Base-by-base conservation (phyloP, 2,329 filamentous ascomycete genomes). In the Phialemoniopsis sp. region DNA sequence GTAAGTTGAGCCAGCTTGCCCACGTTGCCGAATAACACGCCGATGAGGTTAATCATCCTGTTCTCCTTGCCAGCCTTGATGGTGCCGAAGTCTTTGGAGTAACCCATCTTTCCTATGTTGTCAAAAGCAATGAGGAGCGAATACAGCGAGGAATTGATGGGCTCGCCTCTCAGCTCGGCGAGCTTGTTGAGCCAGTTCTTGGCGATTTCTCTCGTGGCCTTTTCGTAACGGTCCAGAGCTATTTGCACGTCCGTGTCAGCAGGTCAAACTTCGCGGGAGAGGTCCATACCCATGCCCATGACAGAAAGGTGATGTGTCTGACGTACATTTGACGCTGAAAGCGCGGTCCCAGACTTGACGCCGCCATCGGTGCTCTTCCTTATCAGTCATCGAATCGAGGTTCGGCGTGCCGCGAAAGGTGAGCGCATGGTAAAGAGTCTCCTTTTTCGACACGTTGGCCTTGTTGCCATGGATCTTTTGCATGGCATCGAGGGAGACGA, bases 41-140 rank as follows among this genome's bases (percentile, higher is more conserved):
- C 33, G 13, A 40, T 16, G n/a, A 40, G 34, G 18, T 40, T 12
- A 13, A 40, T 15, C 33, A 34, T 36, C 19, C 28, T 30, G 19
- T 17, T 16, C 7, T 17, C 28, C 16, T 36, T 4, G 13, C 38
- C 38, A 2, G 28, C 29, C 13, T 28, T 16, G 17, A 28, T 26
- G 3, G 33, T 21, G 29, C 34, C 34, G n/a, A 36, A 40, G 26
- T 40, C 32, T 14, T 31, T 40, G 6, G 29, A 36, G 29, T 36
- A 40, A 4, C 33, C 38, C 7, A 40, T 35, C 38, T 40, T 36
- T 14, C 38, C 38, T 29, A 40, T 40, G 17, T 40, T 40, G 29
- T 40, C 38, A 14, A 40, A 36, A 3, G 38, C 31, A 5, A 40
- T 34, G 15, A 40, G 32, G 18, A 40, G 33, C 33, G 34, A 26